phyloP scores from a whole-genome alignment of 176 grass and related monocot genomes.

The Zea luxurians region DNA sequence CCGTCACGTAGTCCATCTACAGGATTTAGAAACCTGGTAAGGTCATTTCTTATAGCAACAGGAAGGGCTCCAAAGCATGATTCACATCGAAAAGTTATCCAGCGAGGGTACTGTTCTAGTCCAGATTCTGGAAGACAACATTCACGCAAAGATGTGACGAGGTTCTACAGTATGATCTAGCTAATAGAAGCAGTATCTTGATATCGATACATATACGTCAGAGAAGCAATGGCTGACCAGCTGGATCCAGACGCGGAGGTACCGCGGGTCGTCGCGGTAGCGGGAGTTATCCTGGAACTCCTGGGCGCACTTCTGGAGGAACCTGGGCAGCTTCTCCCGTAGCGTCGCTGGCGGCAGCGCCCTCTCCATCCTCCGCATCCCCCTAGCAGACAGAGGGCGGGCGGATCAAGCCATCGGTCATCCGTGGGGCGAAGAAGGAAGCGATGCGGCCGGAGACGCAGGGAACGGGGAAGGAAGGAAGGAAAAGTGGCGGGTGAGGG shows the following conservation, averaged over 20 bases:
- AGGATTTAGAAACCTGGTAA: constrained; percentile 1
- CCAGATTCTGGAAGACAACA: neutral
- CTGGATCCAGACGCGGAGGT: constrained; percentile 84
- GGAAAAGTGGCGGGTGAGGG: neutral
- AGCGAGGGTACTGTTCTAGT: neutral
- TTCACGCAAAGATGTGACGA: neutral
- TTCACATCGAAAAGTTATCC: no score
- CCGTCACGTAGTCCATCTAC: constrained; percentile 89
- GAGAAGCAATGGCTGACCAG: constrained; percentile 40
- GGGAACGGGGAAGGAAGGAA: neutral
- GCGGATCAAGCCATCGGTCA: neutral
- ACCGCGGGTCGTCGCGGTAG: constrained; percentile 66
- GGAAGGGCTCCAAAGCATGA: neutral
- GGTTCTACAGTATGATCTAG: constrained; percentile 1
- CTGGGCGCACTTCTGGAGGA: constrained; percentile 88
- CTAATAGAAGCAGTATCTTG: neutral
- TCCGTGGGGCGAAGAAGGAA: neutral
- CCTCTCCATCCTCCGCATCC: constrained; percentile 58
- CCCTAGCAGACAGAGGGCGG: constrained; percentile 42
- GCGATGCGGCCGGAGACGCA: no score
- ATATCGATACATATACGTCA: neutral
- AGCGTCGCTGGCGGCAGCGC: constrained; percentile 50
- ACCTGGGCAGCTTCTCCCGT: constrained; percentile 78
- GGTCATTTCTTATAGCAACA: neutral
- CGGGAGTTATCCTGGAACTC: constrained; percentile 66